These are phyloP conservation scores for Alternaria sp. DNA, from an alignment of 2,329 filamentous ascomycete species.

Conservation along the genomic window DNA sequence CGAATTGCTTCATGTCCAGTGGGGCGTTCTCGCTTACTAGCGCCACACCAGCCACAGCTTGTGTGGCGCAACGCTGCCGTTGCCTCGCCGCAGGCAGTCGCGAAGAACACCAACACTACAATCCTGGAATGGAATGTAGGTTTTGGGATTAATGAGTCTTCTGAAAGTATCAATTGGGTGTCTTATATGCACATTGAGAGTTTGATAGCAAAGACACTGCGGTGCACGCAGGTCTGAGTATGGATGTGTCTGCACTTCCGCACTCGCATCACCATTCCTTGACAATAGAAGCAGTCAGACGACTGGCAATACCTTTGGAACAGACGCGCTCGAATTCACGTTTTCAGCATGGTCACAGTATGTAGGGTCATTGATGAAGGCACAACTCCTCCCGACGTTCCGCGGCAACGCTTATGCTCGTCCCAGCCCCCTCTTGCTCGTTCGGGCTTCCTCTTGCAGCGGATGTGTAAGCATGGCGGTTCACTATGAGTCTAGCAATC, in stretches of 20 bases:
- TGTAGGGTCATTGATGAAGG: not conserved
- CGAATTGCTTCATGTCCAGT: constrained; percentile 2
- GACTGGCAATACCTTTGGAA: not conserved
- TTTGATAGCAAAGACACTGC: not conserved
- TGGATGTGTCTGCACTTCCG: not conserved
- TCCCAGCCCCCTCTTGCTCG: not conserved
- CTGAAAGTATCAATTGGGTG: not conserved
- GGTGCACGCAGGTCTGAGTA: not conserved
- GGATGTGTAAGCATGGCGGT: not conserved
- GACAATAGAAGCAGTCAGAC: not conserved
- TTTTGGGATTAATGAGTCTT: not conserved
- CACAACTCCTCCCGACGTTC: not conserved
- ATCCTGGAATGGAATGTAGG: not conserved
- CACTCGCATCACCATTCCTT: not conserved
- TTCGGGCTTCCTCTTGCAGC: not conserved
- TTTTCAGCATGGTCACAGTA: not conserved
- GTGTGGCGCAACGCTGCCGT: not conserved
- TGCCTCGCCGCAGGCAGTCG: not conserved
- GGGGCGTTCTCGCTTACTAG: constrained; percentile 4
- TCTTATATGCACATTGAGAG: not conserved
- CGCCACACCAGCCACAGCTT: constrained; percentile 1
- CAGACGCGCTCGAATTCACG: not conserved
- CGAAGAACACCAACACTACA: not conserved
- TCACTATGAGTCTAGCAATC: not conserved
- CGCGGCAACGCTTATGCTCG: not conserved